Percentiles rank a stretch among this genome's conserved stretches.
phyloP scores from a whole-genome alignment of 2,329 filamentous ascomycete species.

The Colletotrichum tabaci region DNA sequence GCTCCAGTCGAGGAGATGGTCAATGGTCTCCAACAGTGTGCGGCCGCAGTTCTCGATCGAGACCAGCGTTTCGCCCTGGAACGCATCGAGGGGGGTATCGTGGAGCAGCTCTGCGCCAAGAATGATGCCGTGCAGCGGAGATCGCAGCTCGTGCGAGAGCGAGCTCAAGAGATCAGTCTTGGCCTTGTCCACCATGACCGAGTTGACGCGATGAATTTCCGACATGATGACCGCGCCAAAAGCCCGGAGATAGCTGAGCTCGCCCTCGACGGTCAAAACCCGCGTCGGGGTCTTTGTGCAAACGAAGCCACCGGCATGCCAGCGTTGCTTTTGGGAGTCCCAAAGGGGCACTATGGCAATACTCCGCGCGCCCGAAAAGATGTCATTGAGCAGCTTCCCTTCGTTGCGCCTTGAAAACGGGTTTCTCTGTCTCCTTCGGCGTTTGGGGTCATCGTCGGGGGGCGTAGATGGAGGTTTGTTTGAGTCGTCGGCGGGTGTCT shows the following conservation, averaged over 20 bases:
- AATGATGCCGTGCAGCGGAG: constrained; percentile 73
- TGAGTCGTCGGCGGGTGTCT: neutral
- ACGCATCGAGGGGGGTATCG: constrained; percentile 62
- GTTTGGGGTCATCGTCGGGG: neutral
- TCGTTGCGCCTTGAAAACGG: constrained; percentile 45
- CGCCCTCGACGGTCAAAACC: constrained; percentile 61
- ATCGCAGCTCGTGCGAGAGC: constrained; percentile 73
- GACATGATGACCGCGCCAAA: constrained; percentile 71
- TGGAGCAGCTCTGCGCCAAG: constrained; percentile 67
- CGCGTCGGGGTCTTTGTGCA: constrained; percentile 62
- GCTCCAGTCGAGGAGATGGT: constrained; percentile 63
- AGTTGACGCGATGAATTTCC: constrained; percentile 64
- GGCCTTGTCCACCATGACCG: constrained; percentile 57
- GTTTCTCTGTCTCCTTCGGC: neutral
- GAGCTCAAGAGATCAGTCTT: constrained; percentile 73
- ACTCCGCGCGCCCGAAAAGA: constrained; percentile 61
- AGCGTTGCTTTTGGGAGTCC: constrained; percentile 61
- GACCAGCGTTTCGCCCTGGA: constrained; percentile 59
- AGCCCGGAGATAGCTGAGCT: constrained; percentile 65
- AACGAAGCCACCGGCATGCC: constrained; percentile 65
- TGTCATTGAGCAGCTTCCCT: constrained; percentile 48
- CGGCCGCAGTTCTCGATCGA: constrained; percentile 62
- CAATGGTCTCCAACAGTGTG: constrained; percentile 63
- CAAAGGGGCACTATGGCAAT: constrained; percentile 65
- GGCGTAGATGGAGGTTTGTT: neutral